Base-by-base conservation (phyloP, 2,329 filamentous ascomycete genomes). In the Furcasterigmium sp. region DNA sequence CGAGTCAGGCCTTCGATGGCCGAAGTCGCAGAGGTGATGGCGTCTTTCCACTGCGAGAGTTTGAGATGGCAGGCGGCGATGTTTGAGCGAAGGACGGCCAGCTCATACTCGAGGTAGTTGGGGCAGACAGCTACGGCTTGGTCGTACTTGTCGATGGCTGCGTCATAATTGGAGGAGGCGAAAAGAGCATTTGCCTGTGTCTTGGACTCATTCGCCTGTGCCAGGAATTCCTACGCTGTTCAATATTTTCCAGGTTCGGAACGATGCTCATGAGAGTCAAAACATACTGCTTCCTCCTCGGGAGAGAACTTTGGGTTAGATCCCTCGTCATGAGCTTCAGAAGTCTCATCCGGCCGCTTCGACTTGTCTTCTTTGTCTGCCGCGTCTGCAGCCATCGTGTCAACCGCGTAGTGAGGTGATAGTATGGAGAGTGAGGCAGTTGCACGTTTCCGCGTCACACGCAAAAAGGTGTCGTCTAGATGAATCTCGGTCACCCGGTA, bases 51-150 rank as follows among this genome's bases (percentile, higher is more conserved):
- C 48, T 91, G 84, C 47, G 82, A 74, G 3, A 94, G 71, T 60
- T 94, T 94, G 43, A 97, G 63, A 55, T 95, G 81, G 59, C 90
- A 95, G 9, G 91, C 91, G 2, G 91, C 79, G 51, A 96, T 84
- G 68, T 97, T 97, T 60, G 86, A 90, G 46, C 84, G 81, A 6
- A 97, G 73, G 9, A 97, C 87, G 20, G 91, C 89, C 49, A 91
- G 74, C 53, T 95, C 89, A 66, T 88, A 95, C 60, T 91, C 82
- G 20, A 95, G 78, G 60, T 95, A 94, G 51, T 80, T 83, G 2
- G 91, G 91, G 56, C 88, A 91, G 8, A 82, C 77, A 11, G 80
- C 74, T 3, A 94, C 72, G 18, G 93, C 91, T 51, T 85, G 80
- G 56, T 90, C 84, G 66, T 97, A 97, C 47, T 78, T 84, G 52